A percentile compares a stretch with the other conserved stretches of the same genome.
phyloP scores from a whole-genome alignment of 1,139 yeast genomes.

The Kodamaea plutei region DNA sequence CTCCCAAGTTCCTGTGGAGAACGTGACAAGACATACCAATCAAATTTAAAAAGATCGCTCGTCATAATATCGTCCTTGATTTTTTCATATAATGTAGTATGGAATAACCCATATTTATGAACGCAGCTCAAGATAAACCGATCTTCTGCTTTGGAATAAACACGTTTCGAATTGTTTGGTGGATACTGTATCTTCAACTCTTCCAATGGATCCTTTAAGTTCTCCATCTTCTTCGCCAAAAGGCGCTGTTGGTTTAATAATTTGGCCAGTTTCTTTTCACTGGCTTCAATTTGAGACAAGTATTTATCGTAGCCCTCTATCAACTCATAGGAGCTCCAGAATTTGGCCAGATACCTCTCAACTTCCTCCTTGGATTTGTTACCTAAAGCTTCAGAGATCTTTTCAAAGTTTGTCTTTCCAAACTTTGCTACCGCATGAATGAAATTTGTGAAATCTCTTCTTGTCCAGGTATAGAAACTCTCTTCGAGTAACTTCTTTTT shows the following conservation, averaged over 20 bases:
- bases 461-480: slow-evolving; percentile 79
- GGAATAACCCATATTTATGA: slow-evolving; percentile 70
- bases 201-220: slow-evolving; percentile 65
- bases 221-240: slow-evolving; percentile 59
- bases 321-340: slow-evolving; percentile 69
- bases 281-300: slow-evolving; percentile 78
- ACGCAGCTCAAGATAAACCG: slow-evolving; percentile 72
- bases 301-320: slow-evolving; percentile 87
- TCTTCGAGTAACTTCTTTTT: slow-evolving; percentile 59
- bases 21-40: slow-evolving; percentile 85
- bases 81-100: slow-evolving; percentile 66
- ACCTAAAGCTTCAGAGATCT: slow-evolving; percentile 63
- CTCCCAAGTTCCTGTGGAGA: slow-evolving; percentile 81
- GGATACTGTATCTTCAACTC: slow-evolving; percentile 79
- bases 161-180: slow-evolving; percentile 84
- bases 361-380: slow-evolving; percentile 71
- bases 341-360: slow-evolving; percentile 58
- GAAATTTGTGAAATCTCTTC: slow-evolving; percentile 84
- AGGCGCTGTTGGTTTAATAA: slow-evolving; percentile 62
- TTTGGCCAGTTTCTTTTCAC: slow-evolving; percentile 74
- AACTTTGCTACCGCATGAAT: slow-evolving; percentile 75
- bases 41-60: slow-evolving; percentile 77
- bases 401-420: slow-evolving; percentile 63
- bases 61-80: slow-evolving; percentile 71
- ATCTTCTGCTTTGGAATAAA: slow-evolving; percentile 84